Evolutionary conservation across 1,284 basidiomycete genomes (phyloP), one percentile per base, ranked within the genome.

Genomic region (Hemileia vastatrix): DNA sequence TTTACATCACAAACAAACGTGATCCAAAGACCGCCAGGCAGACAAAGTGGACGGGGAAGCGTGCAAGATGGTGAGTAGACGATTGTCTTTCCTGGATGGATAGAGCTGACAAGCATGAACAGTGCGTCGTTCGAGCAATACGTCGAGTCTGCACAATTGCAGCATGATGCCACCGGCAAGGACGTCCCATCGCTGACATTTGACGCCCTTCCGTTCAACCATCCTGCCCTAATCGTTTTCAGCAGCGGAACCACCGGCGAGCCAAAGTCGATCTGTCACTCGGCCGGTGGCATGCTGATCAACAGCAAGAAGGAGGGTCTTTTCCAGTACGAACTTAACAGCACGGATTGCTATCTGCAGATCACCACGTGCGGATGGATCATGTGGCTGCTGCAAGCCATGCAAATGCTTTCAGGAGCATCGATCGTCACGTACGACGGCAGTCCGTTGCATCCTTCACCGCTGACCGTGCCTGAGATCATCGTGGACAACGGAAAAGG

Each of bases 221-320:
- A 73, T 63, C 73, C 74, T 3, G 67, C 72, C 32, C 73, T 72
- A 67, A 75, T 76, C 65, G 71, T 76, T 53, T 76, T 74, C 63
- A 67, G 67, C 2, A 70, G 67, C 0, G 77, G 77, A 1, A 77
- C 77, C 1, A 78, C 77, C 0, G 77, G 77, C 18, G 73, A 76
- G 61, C 77, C 77, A 18, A 77, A 77, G 66, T 68, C 69, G 18
- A 77, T 77, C 64, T 67, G 72, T 6, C 71, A 75, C 54, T 65
- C 64, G n/a, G 64, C 65, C 3, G 69, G 70, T 9, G 70, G 70
- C 32, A 65, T 73, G 60, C 56, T 73, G 50, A 52, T 66, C 40
- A 66, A 65, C 57, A 58, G n/a, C n/a, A n/a, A n/a, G n/a, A n/a
- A n/a, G n/a, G n/a, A n/a, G n/a, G n/a, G n/a, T 48, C 23, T 69